phyloP scores from a whole-genome alignment of 306 rosid species.

The Lablab purpureus region DNA sequence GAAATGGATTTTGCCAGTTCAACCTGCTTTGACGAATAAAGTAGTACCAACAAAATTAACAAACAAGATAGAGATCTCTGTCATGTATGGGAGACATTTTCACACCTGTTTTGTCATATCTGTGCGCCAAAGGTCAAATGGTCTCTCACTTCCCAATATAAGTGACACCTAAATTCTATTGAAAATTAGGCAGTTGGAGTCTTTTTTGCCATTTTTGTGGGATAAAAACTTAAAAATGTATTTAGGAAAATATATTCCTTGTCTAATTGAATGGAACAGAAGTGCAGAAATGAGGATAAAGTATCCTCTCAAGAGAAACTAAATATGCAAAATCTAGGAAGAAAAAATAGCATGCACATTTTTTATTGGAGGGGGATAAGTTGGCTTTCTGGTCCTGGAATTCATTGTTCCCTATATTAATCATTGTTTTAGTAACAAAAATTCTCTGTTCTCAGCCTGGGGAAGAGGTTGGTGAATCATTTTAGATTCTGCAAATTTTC shows the following conservation, averaged over 20 bases:
- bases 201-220: not conserved
- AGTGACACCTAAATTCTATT: not conserved
- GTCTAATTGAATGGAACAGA: too few relatives aligned
- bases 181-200: not conserved
- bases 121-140: not conserved
- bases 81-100: not conserved
- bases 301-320: too few relatives aligned
- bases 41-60: not conserved
- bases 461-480: constrained; percentile 16
- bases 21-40: not conserved
- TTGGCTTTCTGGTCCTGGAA: not conserved
- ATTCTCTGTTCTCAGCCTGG: constrained; percentile 15
- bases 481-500: constrained; percentile 27
- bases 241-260: not conserved
- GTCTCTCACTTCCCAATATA: not conserved
- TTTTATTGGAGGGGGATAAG: not conserved
- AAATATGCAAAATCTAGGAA: not conserved
- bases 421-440: not conserved
- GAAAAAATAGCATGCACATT: not conserved
- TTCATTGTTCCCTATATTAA: not conserved
- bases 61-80: not conserved
- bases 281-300: not conserved
- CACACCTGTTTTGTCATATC: not conserved
- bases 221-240: not conserved
- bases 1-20: not conserved